A percentile compares a stretch with the other conserved stretches of the same genome.
Conservation (phyloP, 805 yeast genomes). For the Saccharomycopsis olivae region DNA sequence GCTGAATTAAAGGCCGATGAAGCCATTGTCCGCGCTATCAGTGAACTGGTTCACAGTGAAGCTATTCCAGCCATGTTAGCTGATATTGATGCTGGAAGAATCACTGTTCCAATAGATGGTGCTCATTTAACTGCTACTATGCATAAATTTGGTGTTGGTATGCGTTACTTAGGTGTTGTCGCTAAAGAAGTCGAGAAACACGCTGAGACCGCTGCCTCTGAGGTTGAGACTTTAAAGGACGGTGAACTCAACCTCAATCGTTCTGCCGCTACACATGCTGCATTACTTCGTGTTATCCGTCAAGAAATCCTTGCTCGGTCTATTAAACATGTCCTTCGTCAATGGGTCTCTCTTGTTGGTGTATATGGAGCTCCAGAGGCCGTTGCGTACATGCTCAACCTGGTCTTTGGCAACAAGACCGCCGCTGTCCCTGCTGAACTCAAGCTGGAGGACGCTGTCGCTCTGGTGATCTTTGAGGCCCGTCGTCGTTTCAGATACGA, state of each 20-base stretch:
- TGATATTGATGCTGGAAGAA: conserved; percentile 37
- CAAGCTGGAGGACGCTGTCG: conserved; percentile 19
- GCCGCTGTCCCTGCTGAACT: conserved; percentile 34
- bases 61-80: conserved; percentile 55
- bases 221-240: too few species aligned
- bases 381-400: conserved; percentile 62
- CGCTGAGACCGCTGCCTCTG: conserved; percentile 19
- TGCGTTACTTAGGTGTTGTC: conserved; percentile 74
- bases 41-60: conserved; percentile 48
- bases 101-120: conserved; percentile 72
- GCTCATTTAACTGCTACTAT: conserved; percentile 52
- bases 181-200: conserved; percentile 24
- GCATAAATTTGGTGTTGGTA: conserved; percentile 77
- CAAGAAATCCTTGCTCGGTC: conserved; percentile 74
- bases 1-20: conserved; percentile 39
- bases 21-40: conserved; percentile 52
- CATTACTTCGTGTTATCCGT: conserved; percentile 18
- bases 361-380: conserved; percentile 44
- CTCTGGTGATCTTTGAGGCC: conserved; percentile 40
- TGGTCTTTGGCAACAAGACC: conserved; percentile 45
- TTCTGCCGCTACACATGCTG: conserved; percentile 13
- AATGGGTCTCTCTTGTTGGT: conserved; percentile 36
- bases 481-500: conserved; percentile 50
- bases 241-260: conserved; percentile 11
- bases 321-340: conserved; percentile 61